Evolutionary conservation across 805 yeast genomes (phyloP).

Genomic region (Cyberlindnera maritima): DNA sequence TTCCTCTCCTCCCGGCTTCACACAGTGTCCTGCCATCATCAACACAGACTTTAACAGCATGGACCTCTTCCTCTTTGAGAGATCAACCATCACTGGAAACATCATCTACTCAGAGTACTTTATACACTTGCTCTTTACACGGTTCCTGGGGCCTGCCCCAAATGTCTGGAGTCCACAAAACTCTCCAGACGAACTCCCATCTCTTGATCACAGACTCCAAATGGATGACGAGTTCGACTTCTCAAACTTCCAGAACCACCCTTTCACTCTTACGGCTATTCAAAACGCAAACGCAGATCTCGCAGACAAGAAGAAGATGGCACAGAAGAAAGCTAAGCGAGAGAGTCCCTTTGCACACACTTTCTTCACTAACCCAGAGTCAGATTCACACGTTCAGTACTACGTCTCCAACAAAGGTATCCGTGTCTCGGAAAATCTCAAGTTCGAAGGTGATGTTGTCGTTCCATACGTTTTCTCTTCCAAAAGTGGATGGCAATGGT

Average conservation of each 20-base stretch:
- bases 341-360: conserved; percentile 69
- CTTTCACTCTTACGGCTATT: conserved; percentile 3
- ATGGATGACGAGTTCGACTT: conserved; percentile 34
- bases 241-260: conserved; percentile 25
- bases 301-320: neutral
- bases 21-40: conserved; percentile 43
- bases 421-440: conserved; percentile 48
- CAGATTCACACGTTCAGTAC: conserved; percentile 78
- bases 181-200: conserved; percentile 47
- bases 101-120: conserved; percentile 62
- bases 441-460: conserved; percentile 28
- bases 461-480: conserved; percentile 63
- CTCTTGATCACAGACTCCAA: conserved; percentile 33
- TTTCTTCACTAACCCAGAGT: conserved; percentile 85
- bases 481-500: conserved; percentile 80
- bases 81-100: conserved; percentile 55
- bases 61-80: conserved; percentile 65
- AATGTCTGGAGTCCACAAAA: conserved; percentile 66
- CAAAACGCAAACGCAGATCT: neutral
- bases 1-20: neutral
- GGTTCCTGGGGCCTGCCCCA: conserved; percentile 62
- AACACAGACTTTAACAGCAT: conserved; percentile 63
- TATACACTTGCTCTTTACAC: conserved; percentile 59
- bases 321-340: conserved; percentile 16
- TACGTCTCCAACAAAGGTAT: conserved; percentile 67